Evolutionary conservation across 768 basidiomycete species (phyloP).

Genomic region (Lactarius indigo): DNA sequence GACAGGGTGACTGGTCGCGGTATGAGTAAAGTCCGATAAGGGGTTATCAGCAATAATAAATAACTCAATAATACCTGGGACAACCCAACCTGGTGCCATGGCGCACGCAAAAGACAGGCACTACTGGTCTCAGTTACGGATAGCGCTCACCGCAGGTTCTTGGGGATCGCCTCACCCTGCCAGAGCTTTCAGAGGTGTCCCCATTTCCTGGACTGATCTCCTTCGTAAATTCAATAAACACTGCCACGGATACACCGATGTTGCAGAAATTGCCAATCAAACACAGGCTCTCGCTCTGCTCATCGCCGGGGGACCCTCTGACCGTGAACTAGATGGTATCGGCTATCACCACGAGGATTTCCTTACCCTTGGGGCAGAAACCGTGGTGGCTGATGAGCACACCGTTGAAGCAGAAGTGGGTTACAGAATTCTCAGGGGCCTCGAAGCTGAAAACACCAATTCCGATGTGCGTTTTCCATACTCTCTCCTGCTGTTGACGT

Average conservation of each 20-base stretch:
- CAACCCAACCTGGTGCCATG: conserved; percentile 30
- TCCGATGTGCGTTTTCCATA: conserved; percentile 45
- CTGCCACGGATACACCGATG: conserved; percentile 54
- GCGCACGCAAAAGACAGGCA: conserved; percentile 60
- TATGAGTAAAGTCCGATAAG: no score
- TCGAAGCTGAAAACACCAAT: conserved; percentile 20
- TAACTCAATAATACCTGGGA: background rate
- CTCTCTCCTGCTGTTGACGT: conserved; percentile 12
- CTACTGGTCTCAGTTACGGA: conserved; percentile 75
- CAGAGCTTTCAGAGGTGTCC: conserved; percentile 48
- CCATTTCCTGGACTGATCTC: conserved; percentile 72
- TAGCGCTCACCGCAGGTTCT: conserved; percentile 65
- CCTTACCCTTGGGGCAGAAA: conserved; percentile 16
- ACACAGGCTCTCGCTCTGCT: conserved; percentile 62
- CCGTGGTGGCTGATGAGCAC: conserved; percentile 12
- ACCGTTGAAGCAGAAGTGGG: conserved; percentile 16
- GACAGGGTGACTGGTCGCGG: no score
- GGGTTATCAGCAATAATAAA: background rate
- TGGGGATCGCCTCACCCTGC: conserved; percentile 66
- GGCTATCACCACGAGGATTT: conserved; percentile 43
- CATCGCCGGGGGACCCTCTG: conserved; percentile 37
- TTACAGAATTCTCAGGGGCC: conserved; percentile 17
- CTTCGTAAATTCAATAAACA: conserved; percentile 88
- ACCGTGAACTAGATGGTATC: conserved; percentile 50
- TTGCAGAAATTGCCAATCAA: conserved; percentile 63